Conservation (phyloP, 306 rosid species). For the Glycine tomentella region DNA sequence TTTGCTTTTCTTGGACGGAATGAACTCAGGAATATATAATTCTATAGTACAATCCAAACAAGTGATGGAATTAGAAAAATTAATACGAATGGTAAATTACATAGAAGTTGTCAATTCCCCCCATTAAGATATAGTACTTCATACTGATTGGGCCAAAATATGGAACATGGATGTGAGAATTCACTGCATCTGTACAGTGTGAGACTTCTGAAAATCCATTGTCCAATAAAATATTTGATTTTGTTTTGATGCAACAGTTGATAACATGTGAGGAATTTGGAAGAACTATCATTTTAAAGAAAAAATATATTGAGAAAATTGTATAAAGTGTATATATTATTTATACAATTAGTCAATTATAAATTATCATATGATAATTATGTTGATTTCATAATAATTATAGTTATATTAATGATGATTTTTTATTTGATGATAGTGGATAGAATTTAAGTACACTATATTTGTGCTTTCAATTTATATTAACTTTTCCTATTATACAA, state of each 20-base stretch:
- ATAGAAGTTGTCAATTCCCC: neutral
- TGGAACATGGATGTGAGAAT: neutral
- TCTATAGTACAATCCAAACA: conserved; percentile 31
- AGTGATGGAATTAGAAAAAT: conserved; percentile 6
- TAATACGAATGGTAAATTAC: neutral
- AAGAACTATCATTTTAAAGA: too few species aligned
- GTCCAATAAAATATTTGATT: neutral
- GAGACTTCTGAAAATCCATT: neutral
- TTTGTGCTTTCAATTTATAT: neutral
- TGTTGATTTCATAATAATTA: too few species aligned
- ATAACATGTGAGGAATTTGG: too few species aligned
- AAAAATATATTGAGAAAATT: too few species aligned
- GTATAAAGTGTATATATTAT: too few species aligned
- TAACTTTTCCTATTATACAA: neutral
- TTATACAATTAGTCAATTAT: too few species aligned
- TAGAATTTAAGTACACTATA: neutral
- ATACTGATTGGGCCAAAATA: neutral
- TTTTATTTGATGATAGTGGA: too few species aligned
- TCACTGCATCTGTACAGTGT: conserved; percentile 1
- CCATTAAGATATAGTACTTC: too few species aligned
- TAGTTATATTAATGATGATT: too few species aligned
- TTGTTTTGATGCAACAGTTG: too few species aligned
- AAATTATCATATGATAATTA: too few species aligned
- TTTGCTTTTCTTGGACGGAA: too few species aligned
- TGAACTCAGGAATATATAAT: conserved; percentile 5